Percentiles rank a stretch among this genome's conserved stretches.
phyloP scores from a whole-genome alignment of 208 protist species.

The Leishmania lainsoni region DNA sequence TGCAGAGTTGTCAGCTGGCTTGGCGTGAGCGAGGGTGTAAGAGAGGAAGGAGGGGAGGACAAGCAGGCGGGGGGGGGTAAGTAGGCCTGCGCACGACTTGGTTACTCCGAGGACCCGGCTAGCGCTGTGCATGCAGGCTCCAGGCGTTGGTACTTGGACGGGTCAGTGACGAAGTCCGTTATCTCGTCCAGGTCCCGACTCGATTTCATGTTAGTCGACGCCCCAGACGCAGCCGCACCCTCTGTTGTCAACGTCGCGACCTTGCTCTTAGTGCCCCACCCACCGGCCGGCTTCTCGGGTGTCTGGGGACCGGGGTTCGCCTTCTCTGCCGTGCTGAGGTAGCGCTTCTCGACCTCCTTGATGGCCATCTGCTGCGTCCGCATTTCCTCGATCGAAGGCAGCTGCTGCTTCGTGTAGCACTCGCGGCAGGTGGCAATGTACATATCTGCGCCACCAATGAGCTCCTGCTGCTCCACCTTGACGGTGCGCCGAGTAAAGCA shows the following conservation, averaged over 20 bases:
- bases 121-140: background rate
- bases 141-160: background rate
- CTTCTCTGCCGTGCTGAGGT: slow-evolving; percentile 10
- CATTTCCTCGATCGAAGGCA: slow-evolving; percentile 37
- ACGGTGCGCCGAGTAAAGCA: slow-evolving; percentile 89
- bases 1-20: background rate
- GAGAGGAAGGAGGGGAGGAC: background rate
- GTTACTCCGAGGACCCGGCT: background rate
- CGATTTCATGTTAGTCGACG: background rate
- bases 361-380: slow-evolving; percentile 28
- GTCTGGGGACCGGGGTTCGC: background rate
- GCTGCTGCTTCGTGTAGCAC: slow-evolving; percentile 61
- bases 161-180: background rate
- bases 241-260: slow-evolving; percentile 3
- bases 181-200: background rate
- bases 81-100: background rate
- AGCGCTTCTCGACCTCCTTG: slow-evolving; percentile 38
- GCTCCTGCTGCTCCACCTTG: slow-evolving; percentile 56
- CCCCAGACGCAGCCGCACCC: background rate
- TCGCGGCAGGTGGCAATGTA: slow-evolving; percentile 93
- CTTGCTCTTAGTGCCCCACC: background rate
- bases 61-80: background rate
- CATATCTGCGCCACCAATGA: slow-evolving; percentile 94
- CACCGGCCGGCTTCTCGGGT: slow-evolving; percentile 28
- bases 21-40: background rate